Evolutionary conservation across 768 basidiomycete species (phyloP), one percentile per base, ranked within the genome.

Genomic region (Lactarius tabidus): DNA sequence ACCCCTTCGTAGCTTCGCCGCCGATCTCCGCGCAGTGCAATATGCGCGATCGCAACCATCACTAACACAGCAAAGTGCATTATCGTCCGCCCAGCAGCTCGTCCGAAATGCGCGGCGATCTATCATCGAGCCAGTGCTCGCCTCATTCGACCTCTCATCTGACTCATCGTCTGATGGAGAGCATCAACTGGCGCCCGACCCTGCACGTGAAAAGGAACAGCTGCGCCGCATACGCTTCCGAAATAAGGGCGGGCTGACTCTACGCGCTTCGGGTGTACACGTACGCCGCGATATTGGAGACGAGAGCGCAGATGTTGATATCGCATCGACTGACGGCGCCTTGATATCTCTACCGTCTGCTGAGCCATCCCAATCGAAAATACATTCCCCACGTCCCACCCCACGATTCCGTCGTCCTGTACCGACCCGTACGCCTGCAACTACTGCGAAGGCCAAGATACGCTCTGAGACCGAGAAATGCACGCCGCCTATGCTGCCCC

Each of bases 241-340:
- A 57, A 71, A 82, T 56, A 70, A 71, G 10, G 72, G 71, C 18
- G 66, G 69, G 20, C 61, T 68, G 20, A 70, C 67, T 1, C 68
- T 71, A 2, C 70, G 75, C 23, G 65, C 74, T 1, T 64, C 60
- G 58, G 83, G 79, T 1, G 83, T 87, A 31, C 84, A 81, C 66
- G 78, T 86, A 41, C 80, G 85, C 17, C 76, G 78, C 33, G 86
- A 88, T 68, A 71, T 81, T 3, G 84, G 81, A 33, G 86, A 88
- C 63, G 86, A 88, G 71, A 86, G 80, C 62, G 79, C 75, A 55
- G 83, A 86, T 45, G 85, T 88, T 14, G 85, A 89, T 66, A 79
- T 87, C 36, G 79, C 76, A 48, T 59, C 28, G 26, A 17, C 62
- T 12, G 66, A 64, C 12, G 52, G 39, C 28, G 14, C 23, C 18